Evolutionary conservation across 1,284 basidiomycete genomes (phyloP).

Genomic region (Calocybe gambosa): DNA sequence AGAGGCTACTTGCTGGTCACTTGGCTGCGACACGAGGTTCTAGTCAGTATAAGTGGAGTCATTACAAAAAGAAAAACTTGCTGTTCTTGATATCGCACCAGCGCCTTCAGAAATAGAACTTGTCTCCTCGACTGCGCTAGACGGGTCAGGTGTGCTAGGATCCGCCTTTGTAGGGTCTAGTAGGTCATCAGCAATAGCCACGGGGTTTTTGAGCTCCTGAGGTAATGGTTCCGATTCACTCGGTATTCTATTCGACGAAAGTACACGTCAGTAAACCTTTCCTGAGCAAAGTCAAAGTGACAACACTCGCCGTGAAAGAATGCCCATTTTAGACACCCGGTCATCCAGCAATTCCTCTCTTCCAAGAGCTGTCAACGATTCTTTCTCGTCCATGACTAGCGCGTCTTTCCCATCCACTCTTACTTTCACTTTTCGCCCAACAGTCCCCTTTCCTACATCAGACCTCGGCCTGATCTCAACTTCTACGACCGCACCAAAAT

Average conservation of each 20-base stretch:
- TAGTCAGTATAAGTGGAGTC: neutral
- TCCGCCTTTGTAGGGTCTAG: slow-evolving; percentile 34
- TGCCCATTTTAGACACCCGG: slow-evolving; percentile 51
- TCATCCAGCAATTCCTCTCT: slow-evolving; percentile 70
- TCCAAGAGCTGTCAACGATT: slow-evolving; percentile 59
- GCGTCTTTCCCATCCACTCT: slow-evolving; percentile 52
- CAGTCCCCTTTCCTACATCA: slow-evolving; percentile 9
- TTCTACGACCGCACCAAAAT: slow-evolving; percentile 45
- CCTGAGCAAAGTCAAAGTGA: slow-evolving; percentile 6
- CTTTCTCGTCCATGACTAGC: slow-evolving; percentile 66
- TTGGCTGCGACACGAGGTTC: slow-evolving; percentile 7
- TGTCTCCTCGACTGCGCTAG: slow-evolving; percentile 7
- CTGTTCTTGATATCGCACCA: slow-evolving; percentile 23
- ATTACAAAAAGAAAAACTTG: slow-evolving; percentile 4
- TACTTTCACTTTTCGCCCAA: slow-evolving; percentile 27
- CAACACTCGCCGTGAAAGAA: slow-evolving; percentile 51
- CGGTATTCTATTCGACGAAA: slow-evolving; percentile 26
- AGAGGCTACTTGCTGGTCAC: slow-evolving; percentile 12
- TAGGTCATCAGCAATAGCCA: slow-evolving; percentile 57
- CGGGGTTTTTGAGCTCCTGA: slow-evolving; percentile 52
- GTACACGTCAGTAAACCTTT: slow-evolving; percentile 9
- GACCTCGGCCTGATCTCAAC: slow-evolving; percentile 20
- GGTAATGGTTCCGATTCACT: slow-evolving; percentile 52
- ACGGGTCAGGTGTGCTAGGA: slow-evolving; percentile 12
- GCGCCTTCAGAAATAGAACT: slow-evolving; percentile 8